Evolutionary conservation across 2,329 filamentous ascomycete species (phyloP), one percentile per base, ranked within the genome.

Genomic region (Allantophomopsis cytisporea): DNA sequence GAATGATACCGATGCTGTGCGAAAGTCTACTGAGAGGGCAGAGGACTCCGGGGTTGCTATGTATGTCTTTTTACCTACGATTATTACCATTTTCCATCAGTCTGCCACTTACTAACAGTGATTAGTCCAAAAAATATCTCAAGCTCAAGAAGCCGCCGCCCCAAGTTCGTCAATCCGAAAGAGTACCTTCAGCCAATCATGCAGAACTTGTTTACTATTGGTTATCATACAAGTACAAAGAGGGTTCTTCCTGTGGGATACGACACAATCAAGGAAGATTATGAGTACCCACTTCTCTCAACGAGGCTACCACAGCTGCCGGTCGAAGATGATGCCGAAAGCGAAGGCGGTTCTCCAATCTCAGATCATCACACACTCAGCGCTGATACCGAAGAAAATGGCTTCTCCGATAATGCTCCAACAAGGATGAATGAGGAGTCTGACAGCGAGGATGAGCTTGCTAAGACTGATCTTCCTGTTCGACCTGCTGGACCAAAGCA

Each of bases 191-290:
- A 74, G 1, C 62, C 72, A 1, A 60, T 66, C 15, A 65, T 83
- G 31, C 80, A 78, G 52, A 79, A 76, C 41, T 62, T 95, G 13
- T 96, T 96, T 54, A 75, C 83, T 12, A 61, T 94, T 47, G 76
- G 77, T 54, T 82, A 83, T 51, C 76, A 80, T 44, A 57, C 62
- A 16, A 51, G 54, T 7, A 59, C 61, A 2, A 69, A 69, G 16
- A 71, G 77, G 17, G 59, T 68, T 15, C 65, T 93, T 10, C 80
- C 83, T 0, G 79, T 75, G 3, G 84, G 83, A 1, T 88, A 79
- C 72, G 72, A 72, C 16, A 62, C 61, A 2, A 60, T 83, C 2
- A 70, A 77, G 13, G 70, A 78, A 14, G 67, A 66, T 20, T 74
- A 71, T 45, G 54, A 65, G 1, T 76, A 70, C 64, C 38, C 60